These are phyloP conservation scores for Cicer yamashitae DNA, from an alignment of 306 rosid species.

Conservation along the genomic window DNA sequence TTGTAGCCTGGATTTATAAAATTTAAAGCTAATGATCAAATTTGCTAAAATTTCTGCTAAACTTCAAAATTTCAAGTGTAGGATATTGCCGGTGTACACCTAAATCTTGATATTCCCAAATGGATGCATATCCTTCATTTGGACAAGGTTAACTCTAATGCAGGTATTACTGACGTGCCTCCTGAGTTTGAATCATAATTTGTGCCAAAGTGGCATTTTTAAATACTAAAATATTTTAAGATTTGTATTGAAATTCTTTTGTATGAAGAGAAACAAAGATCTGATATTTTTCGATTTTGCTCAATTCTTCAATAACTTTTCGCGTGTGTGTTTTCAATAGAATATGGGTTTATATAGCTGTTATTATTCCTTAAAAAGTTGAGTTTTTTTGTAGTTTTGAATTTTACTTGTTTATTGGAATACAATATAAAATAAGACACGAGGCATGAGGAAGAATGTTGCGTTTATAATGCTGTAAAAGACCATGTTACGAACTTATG, in stretches of 20 bases:
- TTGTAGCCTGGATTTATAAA: slow-evolving; percentile 17
- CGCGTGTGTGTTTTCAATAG: neutral
- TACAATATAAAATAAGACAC: slow-evolving; percentile 9
- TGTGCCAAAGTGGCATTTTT: slow-evolving; percentile 16
- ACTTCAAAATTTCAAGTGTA: slow-evolving; percentile 54
- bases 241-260: slow-evolving; percentile 8
- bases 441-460: slow-evolving; percentile 11
- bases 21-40: neutral
- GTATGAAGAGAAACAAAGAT: slow-evolving; percentile 17
- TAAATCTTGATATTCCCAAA: slow-evolving; percentile 88
- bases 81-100: slow-evolving; percentile 83
- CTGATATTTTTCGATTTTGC: slow-evolving; percentile 1
- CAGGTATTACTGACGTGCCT: slow-evolving; percentile 59
- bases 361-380: slow-evolving; percentile 13
- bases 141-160: slow-evolving; percentile 76
- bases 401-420: slow-evolving; percentile 18
- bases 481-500: slow-evolving; percentile 28
- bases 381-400: slow-evolving; percentile 12
- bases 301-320: neutral
- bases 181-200: slow-evolving; percentile 6
- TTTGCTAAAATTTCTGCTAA: slow-evolving; percentile 42
- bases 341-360: slow-evolving; percentile 16
- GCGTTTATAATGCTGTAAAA: slow-evolving; percentile 5
- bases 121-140: slow-evolving; percentile 85
- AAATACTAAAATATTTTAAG: slow-evolving; percentile 16